Base-by-base conservation (phyloP, 2,329 filamentous ascomycete genomes). In the Fusarium illudens region DNA sequence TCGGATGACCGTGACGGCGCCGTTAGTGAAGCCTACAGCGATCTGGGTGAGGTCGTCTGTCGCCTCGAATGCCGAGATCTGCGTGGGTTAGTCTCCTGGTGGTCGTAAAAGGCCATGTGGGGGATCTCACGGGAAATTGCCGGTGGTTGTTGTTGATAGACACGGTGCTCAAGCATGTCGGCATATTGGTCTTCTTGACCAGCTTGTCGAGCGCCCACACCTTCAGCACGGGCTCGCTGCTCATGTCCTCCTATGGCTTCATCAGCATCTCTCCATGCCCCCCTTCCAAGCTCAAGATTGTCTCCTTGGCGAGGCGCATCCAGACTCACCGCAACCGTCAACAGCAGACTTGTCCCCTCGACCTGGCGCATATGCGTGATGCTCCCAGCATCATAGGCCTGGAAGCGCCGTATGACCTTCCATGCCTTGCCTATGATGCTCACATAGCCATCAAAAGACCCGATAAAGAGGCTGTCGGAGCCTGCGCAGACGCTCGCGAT, bases 161-260 rank as follows among this genome's bases (percentile, higher is more conserved):
- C 53, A 97, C 81, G 1, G 91, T 96, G 75, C 93, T 97, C 70
- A 97, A 85, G 77, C 96, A 98, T 36, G 90, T 92, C 15, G 96
- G 96, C 65, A 91, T 84, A 39, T 94, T 94, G 5, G 93, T 96
- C 85, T 96, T 98, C 86, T 96, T 98, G 71, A 97, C 93, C 4
- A 91, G 86, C 80, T 94, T 96, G 77, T 98, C 94, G 71, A 99
- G 84, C 20, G 93, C 95, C 96, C 96, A 99, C n/a, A 98, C 95
- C 78, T 97, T 98, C 63, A 99, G 81, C 19, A 95, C 86, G 0
- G 96, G 95, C 73, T 98, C 94, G 73, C 87, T 91, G 36, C 92
- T 92, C 54, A 97, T 83, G 74, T 98, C 94, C 79, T 99, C 96
- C 80, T 91, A 78, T 19, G 62, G 0, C 4, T 1, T 12, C 33